These are phyloP conservation scores for Castanea crenata DNA, from an alignment of 306 rosid genomes.

Conservation along the genomic window DNA sequence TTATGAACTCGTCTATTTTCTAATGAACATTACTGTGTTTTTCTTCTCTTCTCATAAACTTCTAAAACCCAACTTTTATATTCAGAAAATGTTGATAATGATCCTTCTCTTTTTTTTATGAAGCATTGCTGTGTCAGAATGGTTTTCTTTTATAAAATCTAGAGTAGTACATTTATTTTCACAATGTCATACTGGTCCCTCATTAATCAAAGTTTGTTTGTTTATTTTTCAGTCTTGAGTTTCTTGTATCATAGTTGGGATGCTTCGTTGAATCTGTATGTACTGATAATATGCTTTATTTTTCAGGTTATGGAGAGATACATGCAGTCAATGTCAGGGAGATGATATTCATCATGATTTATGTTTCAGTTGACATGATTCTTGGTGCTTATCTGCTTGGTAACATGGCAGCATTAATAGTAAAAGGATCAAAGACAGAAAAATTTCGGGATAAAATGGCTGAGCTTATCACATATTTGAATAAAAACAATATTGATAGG, in stretches of 20 bases:
- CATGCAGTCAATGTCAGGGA: conserved; percentile 69
- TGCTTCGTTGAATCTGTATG: neutral
- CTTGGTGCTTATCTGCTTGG: conserved; percentile 68
- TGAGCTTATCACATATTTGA: conserved; percentile 49
- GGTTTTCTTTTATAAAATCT: neutral
- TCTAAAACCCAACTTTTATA: neutral
- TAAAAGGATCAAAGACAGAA: conserved; percentile 69
- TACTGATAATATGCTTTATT: neutral
- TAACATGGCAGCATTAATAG: conserved; percentile 61
- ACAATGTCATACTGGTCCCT: neutral
- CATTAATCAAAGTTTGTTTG: neutral
- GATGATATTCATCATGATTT: conserved; percentile 69
- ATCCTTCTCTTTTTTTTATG: neutral
- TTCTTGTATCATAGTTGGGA: neutral
- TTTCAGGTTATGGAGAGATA: conserved; percentile 64
- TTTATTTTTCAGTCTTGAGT: neutral
- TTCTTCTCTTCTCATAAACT: neutral
- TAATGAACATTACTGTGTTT: neutral
- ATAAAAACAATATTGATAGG: conserved; percentile 44
- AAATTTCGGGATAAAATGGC: conserved; percentile 60
- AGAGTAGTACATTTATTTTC: neutral
- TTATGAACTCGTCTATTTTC: neutral
- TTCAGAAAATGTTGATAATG: neutral
- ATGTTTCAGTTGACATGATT: conserved; percentile 69
- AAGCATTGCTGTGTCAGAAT: neutral